Conservation (phyloP, 257 asterid genomes). For the Petunia axillaris region DNA sequence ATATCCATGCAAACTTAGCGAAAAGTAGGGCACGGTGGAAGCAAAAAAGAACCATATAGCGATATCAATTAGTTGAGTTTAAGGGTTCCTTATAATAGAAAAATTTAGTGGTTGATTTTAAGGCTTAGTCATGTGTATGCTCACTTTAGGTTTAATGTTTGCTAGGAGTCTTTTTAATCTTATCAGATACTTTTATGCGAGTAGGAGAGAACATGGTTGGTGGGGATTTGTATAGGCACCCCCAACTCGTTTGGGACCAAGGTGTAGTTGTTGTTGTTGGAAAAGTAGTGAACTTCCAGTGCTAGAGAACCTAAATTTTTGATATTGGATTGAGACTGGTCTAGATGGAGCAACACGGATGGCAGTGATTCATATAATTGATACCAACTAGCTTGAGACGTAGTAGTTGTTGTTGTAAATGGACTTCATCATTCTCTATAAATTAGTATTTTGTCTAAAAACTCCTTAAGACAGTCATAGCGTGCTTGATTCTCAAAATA, state of each 20-base stretch:
- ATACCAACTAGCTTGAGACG: background rate
- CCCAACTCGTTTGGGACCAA: too few species aligned
- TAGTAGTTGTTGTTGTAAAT: background rate
- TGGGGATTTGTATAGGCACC: too few species aligned
- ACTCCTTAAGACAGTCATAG: background rate
- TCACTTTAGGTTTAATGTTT: background rate
- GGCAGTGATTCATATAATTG: slow-evolving; percentile 7
- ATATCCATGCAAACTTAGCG: background rate
- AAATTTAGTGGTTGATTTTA: background rate
- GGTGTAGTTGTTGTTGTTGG: background rate
- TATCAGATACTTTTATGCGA: background rate
- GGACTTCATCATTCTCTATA: background rate
- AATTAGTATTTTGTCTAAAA: slow-evolving; percentile 7
- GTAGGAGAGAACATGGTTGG: too few species aligned
- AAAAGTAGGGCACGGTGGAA: background rate
- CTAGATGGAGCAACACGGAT: background rate
- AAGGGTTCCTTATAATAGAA: too few species aligned
- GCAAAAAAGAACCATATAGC: background rate
- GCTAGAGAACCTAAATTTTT: slow-evolving; percentile 2
- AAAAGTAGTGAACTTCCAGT: background rate
- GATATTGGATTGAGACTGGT: background rate
- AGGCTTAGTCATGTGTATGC: background rate
- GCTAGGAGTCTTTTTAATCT: background rate
- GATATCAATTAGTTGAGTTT: background rate
- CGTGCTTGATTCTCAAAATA: background rate